Evolutionary conservation across 306 rosid genomes (phyloP), one percentile per base, ranked within the genome.

Genomic region (Elaeagnus macrophylla): DNA sequence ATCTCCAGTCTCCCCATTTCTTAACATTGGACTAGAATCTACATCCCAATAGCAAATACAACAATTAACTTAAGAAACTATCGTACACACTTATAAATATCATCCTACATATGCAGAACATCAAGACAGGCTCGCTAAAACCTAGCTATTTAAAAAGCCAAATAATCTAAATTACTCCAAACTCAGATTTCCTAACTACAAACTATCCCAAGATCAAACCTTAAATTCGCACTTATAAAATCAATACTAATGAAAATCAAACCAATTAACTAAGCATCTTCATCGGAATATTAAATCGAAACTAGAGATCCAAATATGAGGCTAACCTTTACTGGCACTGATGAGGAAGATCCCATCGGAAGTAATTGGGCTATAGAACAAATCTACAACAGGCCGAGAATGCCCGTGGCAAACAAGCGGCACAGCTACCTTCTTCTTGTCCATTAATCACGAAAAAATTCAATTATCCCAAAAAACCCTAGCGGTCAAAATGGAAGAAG

Each of bases 1-100:
- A 62, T 88, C 96, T 43, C 96, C 96, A 32, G 90, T 88, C 70
- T 88, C 94, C 56, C 94, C 94, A 65, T 88, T 84, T 71, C 96
- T 79, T 18, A 88, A 82, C 96, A 88, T 88, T 7, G 96, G 96
- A 61, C 77, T 84, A 55, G 88, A 77, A 82, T 88, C 94, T 88
- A 41, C 39, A 50, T 41, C 48, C 48, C 51, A 71, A 44, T 39
- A 35, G 45, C 17, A 48, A 53, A 40, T 48, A 7, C 20, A 5
- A 45, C 8, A 12, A 45, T 42, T 12, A 45, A 16, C 15, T 17
- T 12, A 12, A 45, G 49, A 45, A 45, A 45, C 49, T 45, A 45
- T 13, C 32, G 4, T 25, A 25, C 32, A n/a, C 32, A 25, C 32
- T 25, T 25, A 5, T 25, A 25, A 25, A 25, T 25, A 25, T 25